These are phyloP conservation scores for Eucalyptus virginea DNA, from an alignment of 345 rosid species.

Conservation along the genomic window DNA sequence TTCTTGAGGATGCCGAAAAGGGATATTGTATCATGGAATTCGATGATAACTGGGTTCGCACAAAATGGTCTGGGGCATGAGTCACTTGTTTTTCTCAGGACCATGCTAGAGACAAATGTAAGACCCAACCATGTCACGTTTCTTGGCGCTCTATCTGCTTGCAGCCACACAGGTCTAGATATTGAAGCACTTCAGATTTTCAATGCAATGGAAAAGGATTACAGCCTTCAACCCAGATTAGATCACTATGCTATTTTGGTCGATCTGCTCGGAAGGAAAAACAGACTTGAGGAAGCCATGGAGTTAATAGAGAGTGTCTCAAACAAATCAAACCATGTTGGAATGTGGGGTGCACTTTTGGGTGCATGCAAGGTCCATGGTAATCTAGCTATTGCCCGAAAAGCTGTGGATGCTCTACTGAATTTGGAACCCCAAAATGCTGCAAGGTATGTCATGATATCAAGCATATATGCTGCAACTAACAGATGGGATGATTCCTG, in stretches of 20 bases:
- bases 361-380: conserved; percentile 29
- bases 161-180: conserved; percentile 25
- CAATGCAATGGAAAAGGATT: conserved; percentile 18
- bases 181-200: conserved; percentile 17
- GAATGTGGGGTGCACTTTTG: conserved; percentile 40
- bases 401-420: conserved; percentile 23
- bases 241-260: conserved; percentile 28
- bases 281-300: conserved; percentile 24
- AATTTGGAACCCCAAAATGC: conserved; percentile 25
- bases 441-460: conserved; percentile 32
- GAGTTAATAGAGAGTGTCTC: conserved; percentile 13
- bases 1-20: conserved; percentile 15
- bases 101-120: conserved; percentile 11
- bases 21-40: conserved; percentile 42
- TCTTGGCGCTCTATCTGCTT: conserved; percentile 22
- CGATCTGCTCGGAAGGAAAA: conserved; percentile 33
- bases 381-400: conserved; percentile 12
- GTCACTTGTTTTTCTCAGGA: conserved; percentile 5
- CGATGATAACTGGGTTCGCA: conserved; percentile 28
- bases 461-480: conserved; percentile 24
- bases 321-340: conserved; percentile 2
- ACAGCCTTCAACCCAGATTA: conserved; percentile 1
- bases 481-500: conserved; percentile 28
- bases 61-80: conserved; percentile 28
- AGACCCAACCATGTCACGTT: conserved; percentile 29